phyloP scores from a whole-genome alignment of 2,329 filamentous ascomycete genomes.

The Alternaria alternata region DNA sequence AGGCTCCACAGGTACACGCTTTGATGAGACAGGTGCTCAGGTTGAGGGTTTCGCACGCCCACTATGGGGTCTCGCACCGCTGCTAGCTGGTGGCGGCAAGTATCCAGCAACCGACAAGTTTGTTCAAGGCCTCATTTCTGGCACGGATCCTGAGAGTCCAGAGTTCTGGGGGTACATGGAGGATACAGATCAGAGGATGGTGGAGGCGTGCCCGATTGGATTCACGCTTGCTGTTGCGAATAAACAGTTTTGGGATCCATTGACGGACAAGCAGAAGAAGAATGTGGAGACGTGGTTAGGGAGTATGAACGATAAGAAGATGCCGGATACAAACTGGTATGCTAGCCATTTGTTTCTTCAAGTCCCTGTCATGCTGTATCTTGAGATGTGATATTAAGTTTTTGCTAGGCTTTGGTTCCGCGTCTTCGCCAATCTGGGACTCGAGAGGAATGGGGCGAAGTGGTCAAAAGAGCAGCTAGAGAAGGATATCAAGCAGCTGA shows the following conservation, averaged over 20 bases:
- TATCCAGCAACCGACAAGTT: slow-evolving; percentile 72
- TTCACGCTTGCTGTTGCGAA: slow-evolving; percentile 75
- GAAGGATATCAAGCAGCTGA: slow-evolving; percentile 77
- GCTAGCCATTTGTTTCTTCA: slow-evolving; percentile 7
- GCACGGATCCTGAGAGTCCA: slow-evolving; percentile 72
- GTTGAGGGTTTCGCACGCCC: slow-evolving; percentile 79
- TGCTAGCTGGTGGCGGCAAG: slow-evolving; percentile 72
- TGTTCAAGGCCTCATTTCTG: slow-evolving; percentile 74
- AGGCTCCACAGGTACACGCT: slow-evolving; percentile 76
- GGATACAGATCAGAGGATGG: slow-evolving; percentile 83
- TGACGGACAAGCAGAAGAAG: slow-evolving; percentile 67
- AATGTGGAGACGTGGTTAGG: slow-evolving; percentile 78
- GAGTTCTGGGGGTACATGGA: slow-evolving; percentile 82
- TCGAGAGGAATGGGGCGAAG: slow-evolving; percentile 76
- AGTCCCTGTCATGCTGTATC: not conserved
- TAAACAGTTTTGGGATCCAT: slow-evolving; percentile 69
- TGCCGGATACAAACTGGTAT: slow-evolving; percentile 71
- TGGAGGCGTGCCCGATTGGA: slow-evolving; percentile 82
- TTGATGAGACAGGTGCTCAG: slow-evolving; percentile 79
- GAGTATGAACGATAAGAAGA: slow-evolving; percentile 80
- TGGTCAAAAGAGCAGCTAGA: slow-evolving; percentile 75
- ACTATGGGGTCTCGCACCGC: slow-evolving; percentile 75
- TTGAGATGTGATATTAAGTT: slow-evolving; percentile 22
- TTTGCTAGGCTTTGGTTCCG: slow-evolving; percentile 78
- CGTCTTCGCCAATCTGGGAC: slow-evolving; percentile 80